Evolutionary conservation across 345 rosid species (phyloP).

Genomic region (Kandelia obovata): DNA sequence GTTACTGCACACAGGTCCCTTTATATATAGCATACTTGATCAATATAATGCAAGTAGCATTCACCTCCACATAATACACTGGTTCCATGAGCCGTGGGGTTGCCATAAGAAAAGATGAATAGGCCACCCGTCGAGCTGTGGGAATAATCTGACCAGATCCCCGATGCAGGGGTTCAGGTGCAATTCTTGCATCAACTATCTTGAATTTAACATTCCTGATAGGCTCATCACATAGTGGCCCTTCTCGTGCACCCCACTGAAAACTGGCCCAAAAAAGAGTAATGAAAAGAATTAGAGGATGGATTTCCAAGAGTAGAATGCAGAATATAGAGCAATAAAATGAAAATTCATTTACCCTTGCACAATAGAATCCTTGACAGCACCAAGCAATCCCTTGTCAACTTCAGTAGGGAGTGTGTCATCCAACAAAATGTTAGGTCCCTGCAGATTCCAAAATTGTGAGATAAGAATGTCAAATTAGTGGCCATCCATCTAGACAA

Average conservation of each 20-base stretch:
- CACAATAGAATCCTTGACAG: conserved; percentile 92
- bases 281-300: conserved; percentile 3
- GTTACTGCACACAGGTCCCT: not conserved
- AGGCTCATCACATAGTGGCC: conserved; percentile 97
- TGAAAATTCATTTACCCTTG: conserved; percentile 56
- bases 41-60: conserved; percentile 6
- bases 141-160: conserved; percentile 99
- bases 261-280: conserved; percentile 45
- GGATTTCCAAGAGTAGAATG: not conserved
- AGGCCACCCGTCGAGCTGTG: conserved; percentile 91
- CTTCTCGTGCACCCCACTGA: conserved; percentile 99
- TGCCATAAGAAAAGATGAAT: conserved; percentile 94
- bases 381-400: conserved; percentile 72
- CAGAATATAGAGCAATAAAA: too few relatives aligned
- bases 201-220: conserved; percentile 94
- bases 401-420: conserved; percentile 96
- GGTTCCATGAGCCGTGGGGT: conserved; percentile 99
- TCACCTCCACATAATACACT: conserved; percentile 95
- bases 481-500: not conserved
- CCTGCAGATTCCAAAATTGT: conserved; percentile 40
- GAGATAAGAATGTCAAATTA: not conserved
- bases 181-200: conserved; percentile 94
- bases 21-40: not conserved
- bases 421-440: conserved; percentile 86
- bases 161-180: conserved; percentile 80